phyloP scores from a whole-genome alignment of 2,329 filamentous ascomycete species.

The Dothistroma septosporum region DNA sequence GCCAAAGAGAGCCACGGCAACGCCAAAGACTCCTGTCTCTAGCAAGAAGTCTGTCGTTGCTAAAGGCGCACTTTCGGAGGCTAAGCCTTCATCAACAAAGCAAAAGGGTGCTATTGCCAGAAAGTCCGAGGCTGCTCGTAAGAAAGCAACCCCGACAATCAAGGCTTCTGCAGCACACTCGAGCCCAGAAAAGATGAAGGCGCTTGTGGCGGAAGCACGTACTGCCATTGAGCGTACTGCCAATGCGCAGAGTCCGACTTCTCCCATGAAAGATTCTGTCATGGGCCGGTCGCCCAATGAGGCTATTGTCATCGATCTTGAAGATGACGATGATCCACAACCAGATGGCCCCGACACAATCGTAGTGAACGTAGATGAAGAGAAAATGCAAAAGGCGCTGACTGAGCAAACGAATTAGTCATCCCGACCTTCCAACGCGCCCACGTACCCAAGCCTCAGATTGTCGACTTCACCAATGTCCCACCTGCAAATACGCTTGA shows the following conservation, averaged over 20 bases:
- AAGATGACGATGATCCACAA: background rate
- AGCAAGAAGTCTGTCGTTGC: background rate
- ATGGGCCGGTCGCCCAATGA: slow-evolving; percentile 3
- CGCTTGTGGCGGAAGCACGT: background rate
- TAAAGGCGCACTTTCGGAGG: background rate
- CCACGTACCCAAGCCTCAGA: slow-evolving; percentile 10
- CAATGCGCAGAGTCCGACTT: slow-evolving; percentile 21
- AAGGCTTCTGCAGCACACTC: background rate
- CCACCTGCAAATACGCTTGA: background rate
- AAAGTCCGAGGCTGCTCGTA: background rate
- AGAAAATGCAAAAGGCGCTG: background rate
- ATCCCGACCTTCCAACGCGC: slow-evolving; percentile 20
- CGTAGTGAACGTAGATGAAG: background rate
- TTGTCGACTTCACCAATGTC: background rate
- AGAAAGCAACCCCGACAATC: background rate
- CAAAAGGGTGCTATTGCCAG: background rate
- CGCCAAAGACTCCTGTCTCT: slow-evolving; percentile 9
- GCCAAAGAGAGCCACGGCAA: slow-evolving; percentile 6
- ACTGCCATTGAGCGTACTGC: background rate
- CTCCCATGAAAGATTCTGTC: slow-evolving; percentile 21
- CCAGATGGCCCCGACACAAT: background rate
- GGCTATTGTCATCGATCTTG: background rate
- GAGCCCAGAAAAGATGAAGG: background rate
- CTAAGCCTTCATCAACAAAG: background rate
- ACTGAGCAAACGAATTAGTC: slow-evolving; percentile 9